Percentiles rank a stretch among this genome's conserved stretches.
Evolutionary conservation across 495 filamentous ascomycete species (phyloP).

Genomic region (Annulohypoxylon nitens): DNA sequence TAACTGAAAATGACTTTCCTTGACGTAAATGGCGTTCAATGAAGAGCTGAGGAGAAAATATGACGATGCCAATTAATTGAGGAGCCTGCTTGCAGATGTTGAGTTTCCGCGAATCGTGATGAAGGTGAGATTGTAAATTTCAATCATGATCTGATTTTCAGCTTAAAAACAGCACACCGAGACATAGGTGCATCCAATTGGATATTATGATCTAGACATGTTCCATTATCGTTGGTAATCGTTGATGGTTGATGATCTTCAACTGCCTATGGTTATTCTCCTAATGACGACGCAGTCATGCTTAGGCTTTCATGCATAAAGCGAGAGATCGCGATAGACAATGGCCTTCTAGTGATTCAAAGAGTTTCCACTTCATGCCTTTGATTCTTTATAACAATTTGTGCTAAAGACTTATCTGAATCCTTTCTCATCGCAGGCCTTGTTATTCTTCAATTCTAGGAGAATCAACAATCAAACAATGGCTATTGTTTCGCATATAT

Average conservation of each 20-base stretch:
- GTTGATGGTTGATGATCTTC: neutral
- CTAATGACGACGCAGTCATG: neutral
- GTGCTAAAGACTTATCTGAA: neutral
- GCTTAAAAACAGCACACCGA: neutral
- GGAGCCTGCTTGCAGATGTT: neutral
- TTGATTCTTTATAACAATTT: neutral
- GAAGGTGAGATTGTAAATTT: neutral
- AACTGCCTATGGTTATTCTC: neutral
- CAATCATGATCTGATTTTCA: constrained; percentile 4
- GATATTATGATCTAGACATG: neutral
- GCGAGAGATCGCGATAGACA: neutral
- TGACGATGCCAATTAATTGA: neutral
- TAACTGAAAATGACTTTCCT: too few species aligned
- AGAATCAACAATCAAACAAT: neutral
- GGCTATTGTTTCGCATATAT: neutral
- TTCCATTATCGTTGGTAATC: neutral
- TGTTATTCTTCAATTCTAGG: neutral
- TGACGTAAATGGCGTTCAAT: neutral
- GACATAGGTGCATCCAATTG: neutral
- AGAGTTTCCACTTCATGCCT: neutral
- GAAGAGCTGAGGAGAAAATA: neutral
- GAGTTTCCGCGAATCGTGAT: neutral
- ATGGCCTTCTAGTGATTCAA: neutral
- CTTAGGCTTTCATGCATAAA: neutral
- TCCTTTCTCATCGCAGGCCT: neutral